Percentiles rank a stretch among this genome's conserved stretches.
Conservation (phyloP, 176 grass and related monocot species). For the Aegilops umbellulata region DNA sequence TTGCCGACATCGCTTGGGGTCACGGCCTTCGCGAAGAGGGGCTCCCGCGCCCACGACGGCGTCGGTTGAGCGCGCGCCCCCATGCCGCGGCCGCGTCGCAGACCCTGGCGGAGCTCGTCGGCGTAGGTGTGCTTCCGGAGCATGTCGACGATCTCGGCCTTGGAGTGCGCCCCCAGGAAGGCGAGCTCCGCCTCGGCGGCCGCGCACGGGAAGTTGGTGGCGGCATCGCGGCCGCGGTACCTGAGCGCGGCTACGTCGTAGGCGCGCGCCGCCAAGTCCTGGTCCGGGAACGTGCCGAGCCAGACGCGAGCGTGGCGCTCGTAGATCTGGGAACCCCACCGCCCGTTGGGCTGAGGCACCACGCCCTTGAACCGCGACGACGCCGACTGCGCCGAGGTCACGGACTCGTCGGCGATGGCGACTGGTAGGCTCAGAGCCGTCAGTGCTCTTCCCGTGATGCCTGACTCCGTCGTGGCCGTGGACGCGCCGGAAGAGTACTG, state of each 20-base stretch:
- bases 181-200: slow-evolving; percentile 39
- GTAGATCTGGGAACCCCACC: slow-evolving; percentile 99
- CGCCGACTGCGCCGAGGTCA: slow-evolving; percentile 27
- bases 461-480: slow-evolving; percentile 46
- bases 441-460: not conserved
- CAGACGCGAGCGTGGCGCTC: slow-evolving; percentile 90
- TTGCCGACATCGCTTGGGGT: slow-evolving; percentile 98
- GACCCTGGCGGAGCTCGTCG: slow-evolving; percentile 79
- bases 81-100: slow-evolving; percentile 41
- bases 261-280: slow-evolving; percentile 52
- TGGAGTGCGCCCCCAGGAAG: slow-evolving; percentile 76
- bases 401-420: not conserved
- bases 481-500: slow-evolving; percentile 28
- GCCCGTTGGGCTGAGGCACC: slow-evolving; percentile 93
- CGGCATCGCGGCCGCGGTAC: slow-evolving; percentile 79
- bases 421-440: not conserved
- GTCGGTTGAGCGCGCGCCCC: slow-evolving; percentile 38
- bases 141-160: slow-evolving; percentile 92
- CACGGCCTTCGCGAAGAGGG: slow-evolving; percentile 80
- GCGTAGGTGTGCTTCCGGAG: slow-evolving; percentile 88
- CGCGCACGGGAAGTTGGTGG: slow-evolving; percentile 56
- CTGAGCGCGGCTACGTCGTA: slow-evolving; percentile 89
- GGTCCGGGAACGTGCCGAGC: slow-evolving; percentile 84
- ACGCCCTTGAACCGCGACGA: slow-evolving; percentile 93
- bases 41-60: slow-evolving; percentile 46